Percentiles rank a stretch among this genome's conserved stretches.
These are phyloP conservation scores for Pseudonitzschia delicatissima DNA, from an alignment of 108 stramenopile species.

Conservation along the genomic window DNA sequence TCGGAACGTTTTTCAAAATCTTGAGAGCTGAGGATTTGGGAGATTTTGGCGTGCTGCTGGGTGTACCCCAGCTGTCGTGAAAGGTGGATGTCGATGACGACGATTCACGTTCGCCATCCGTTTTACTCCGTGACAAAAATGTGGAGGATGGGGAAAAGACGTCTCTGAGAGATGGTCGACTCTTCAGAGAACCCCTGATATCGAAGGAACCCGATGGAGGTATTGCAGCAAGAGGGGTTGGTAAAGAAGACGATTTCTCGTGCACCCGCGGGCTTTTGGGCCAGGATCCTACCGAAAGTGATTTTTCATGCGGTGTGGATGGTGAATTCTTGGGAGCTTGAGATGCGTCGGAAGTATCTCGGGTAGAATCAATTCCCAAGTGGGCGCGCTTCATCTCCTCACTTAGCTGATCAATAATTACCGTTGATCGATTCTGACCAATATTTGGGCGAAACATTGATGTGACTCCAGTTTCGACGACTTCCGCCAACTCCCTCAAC, in stretches of 20 bases:
- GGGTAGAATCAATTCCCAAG: not conserved
- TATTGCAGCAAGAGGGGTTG: not conserved
- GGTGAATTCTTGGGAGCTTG: not conserved
- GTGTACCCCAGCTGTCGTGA: not conserved
- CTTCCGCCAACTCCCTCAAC: conserved; percentile 47
- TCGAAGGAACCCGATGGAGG: not conserved
- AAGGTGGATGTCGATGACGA: not conserved
- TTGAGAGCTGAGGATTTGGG: conserved; percentile 10
- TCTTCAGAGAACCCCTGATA: conserved; percentile 9
- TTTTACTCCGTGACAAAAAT: conserved; percentile 15
- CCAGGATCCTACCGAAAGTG: not conserved
- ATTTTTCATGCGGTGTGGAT: not conserved
- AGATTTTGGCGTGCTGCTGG: not conserved
- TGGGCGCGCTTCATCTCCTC: conserved; percentile 50
- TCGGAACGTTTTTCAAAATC: conserved; percentile 16
- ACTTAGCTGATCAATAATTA: conserved; percentile 54
- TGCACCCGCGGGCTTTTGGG: conserved; percentile 1
- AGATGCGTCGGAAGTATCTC: not conserved
- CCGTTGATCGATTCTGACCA: conserved; percentile 43
- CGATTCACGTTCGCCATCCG: conserved; percentile 21
- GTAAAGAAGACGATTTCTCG: not conserved
- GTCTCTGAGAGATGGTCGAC: conserved; percentile 12
- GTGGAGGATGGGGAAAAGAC: conserved; percentile 22
- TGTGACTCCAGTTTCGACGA: conserved; percentile 47
- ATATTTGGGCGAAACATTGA: conserved; percentile 39